A percentile compares a stretch with the other conserved stretches of the same genome.
Conservation (phyloP, 2,329 filamentous ascomycete genomes). For the Cadophora gregata region DNA sequence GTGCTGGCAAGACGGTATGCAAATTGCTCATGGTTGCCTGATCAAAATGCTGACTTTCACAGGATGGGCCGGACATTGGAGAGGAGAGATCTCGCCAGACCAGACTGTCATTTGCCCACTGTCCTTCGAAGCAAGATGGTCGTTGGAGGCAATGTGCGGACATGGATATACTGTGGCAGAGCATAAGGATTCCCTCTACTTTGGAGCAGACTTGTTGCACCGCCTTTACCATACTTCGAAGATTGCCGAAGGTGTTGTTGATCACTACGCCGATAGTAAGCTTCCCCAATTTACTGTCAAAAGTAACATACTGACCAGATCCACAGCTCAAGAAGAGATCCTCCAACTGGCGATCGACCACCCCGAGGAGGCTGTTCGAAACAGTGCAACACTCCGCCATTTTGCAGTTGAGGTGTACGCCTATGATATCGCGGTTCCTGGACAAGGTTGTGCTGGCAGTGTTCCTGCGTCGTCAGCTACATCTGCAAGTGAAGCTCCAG, state of each 20-base stretch:
- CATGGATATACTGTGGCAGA: conserved; percentile 66
- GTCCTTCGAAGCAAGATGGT: conserved; percentile 63
- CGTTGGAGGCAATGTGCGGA: conserved; percentile 64
- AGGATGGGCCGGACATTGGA: conserved; percentile 73
- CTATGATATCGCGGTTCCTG: conserved; percentile 67
- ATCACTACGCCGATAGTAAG: conserved; percentile 63
- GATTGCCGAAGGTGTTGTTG: conserved; percentile 64
- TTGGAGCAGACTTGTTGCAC: conserved; percentile 70
- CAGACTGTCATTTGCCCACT: conserved; percentile 74
- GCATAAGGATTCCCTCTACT: conserved; percentile 64
- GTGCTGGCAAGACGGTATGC: conserved; percentile 57
- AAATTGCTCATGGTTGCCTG: background rate
- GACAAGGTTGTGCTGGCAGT: conserved; percentile 64
- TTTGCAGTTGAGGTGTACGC: conserved; percentile 74
- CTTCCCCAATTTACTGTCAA: conserved; percentile 56
- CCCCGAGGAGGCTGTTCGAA: conserved; percentile 49
- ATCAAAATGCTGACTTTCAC: conserved; percentile 2
- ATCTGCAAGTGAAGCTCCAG: conserved; percentile 11
- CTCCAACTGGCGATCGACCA: conserved; percentile 17
- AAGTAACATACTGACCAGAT: conserved; percentile 53
- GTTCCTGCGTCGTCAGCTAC: conserved; percentile 5
- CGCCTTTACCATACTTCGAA: conserved; percentile 67
- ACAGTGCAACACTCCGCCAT: conserved; percentile 69
- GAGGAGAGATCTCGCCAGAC: conserved; percentile 65
- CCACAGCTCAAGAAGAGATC: conserved; percentile 42